phyloP scores from a whole-genome alignment of 2,329 filamentous ascomycete species.

The Bipolaris cookei region DNA sequence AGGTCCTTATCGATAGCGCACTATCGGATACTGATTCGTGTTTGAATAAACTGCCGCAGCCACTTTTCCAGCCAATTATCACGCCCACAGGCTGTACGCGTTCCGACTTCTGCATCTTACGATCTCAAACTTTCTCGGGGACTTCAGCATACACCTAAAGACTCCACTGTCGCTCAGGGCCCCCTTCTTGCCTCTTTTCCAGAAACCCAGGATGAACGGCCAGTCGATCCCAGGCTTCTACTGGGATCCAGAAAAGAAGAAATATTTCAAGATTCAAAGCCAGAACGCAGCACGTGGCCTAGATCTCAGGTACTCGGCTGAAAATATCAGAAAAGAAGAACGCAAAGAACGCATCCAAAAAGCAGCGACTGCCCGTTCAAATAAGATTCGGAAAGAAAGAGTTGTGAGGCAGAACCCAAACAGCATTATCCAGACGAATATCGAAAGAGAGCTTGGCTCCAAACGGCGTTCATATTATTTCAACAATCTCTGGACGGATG shows the following conservation, averaged over 20 bases:
- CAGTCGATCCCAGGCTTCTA: conserved; percentile 57
- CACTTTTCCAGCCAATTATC: conserved; percentile 2
- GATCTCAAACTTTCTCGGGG: background rate
- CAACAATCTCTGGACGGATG: conserved; percentile 34
- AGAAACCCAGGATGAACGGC: conserved; percentile 41
- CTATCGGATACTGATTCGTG: conserved; percentile 27
- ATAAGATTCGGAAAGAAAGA: conserved; percentile 32
- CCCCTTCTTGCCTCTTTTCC: background rate
- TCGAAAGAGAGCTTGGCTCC: conserved; percentile 39
- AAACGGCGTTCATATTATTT: conserved; percentile 26
- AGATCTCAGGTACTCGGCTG: conserved; percentile 49
- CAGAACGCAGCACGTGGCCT: conserved; percentile 43
- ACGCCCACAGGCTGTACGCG: background rate
- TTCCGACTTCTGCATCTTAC: background rate
- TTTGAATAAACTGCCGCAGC: background rate
- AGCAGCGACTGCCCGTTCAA: conserved; percentile 8
- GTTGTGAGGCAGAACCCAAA: conserved; percentile 28
- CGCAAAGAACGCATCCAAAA: conserved; percentile 31
- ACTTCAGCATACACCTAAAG: background rate
- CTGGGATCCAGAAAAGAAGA: conserved; percentile 56
- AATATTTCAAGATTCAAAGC: conserved; percentile 58
- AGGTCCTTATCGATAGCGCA: conserved; percentile 25
- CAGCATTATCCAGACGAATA: conserved; percentile 25
- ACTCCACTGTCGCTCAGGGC: background rate
- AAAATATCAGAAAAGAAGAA: conserved; percentile 50